A percentile compares a stretch with the other conserved stretches of the same genome.
phyloP scores from a whole-genome alignment of 2,329 filamentous ascomycete genomes.

The Bertia moriformis region DNA sequence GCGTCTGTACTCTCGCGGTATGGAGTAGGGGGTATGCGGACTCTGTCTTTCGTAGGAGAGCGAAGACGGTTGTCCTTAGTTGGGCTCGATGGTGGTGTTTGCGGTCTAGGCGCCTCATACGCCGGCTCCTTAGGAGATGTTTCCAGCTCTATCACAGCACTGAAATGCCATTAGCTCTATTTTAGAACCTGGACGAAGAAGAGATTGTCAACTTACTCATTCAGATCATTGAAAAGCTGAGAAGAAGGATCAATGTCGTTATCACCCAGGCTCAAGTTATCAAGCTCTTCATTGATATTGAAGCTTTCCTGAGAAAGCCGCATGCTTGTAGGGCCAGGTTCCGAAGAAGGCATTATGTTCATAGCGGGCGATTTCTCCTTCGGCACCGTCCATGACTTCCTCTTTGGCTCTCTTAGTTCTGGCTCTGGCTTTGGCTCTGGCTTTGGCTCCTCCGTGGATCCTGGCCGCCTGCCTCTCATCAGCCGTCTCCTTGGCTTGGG shows the following conservation, averaged over 20 bases:
- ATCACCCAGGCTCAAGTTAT: neutral
- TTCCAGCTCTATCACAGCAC: neutral
- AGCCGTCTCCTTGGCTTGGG: neutral
- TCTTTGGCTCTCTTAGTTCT: neutral
- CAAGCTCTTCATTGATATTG: neutral
- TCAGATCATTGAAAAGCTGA: neutral
- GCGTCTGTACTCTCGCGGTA: slow-evolving; percentile 18
- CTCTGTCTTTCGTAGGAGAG: slow-evolving; percentile 4
- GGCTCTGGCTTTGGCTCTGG: neutral
- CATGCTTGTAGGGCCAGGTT: too few relatives aligned
- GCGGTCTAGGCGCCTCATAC: too few relatives aligned
- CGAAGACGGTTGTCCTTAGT: neutral
- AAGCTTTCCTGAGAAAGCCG: too few relatives aligned
- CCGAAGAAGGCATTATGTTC: too few relatives aligned
- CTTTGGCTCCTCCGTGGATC: too few relatives aligned
- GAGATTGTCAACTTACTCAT: neutral
- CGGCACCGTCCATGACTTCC: neutral
- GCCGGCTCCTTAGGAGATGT: neutral
- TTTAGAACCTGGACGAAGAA: neutral
- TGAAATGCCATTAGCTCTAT: neutral
- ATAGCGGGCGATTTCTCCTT: too few relatives aligned
- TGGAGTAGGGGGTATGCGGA: slow-evolving; percentile 16
- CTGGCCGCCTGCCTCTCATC: neutral
- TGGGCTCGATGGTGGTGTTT: neutral
- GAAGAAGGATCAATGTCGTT: neutral